These are phyloP conservation scores for Carex kokanica DNA, from an alignment of 176 grass and related monocot genomes.

Conservation along the genomic window DNA sequence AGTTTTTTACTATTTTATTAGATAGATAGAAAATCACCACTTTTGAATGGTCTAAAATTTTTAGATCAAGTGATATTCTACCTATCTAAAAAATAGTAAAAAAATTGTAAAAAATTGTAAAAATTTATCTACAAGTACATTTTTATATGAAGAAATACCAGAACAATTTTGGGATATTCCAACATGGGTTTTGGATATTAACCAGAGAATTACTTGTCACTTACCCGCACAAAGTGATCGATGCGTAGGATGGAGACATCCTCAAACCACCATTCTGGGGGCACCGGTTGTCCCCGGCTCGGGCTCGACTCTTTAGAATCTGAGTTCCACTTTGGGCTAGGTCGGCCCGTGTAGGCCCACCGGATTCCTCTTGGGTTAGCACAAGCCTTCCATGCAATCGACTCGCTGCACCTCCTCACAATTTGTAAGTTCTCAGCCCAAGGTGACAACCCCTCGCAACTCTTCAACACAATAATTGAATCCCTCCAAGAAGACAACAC, in stretches of 20 bases:
- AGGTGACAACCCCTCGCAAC: constrained; percentile 78
- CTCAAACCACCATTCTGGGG: constrained; percentile 97
- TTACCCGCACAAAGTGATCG: constrained; percentile 78
- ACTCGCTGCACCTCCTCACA: constrained; percentile 87
- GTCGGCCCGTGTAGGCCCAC: constrained; percentile 71
- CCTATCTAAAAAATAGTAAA: too few relatives aligned
- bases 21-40: too few relatives aligned
- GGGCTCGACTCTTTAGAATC: constrained; percentile 91
- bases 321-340: constrained; percentile 65
- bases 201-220: background rate
- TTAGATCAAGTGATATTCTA: too few relatives aligned
- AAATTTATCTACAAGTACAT: too few relatives aligned
- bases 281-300: constrained; percentile 46
- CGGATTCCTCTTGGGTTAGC: constrained; percentile 79
- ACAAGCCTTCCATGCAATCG: constrained; percentile 99
- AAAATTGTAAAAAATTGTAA: too few relatives aligned
- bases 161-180: background rate
- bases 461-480: constrained; percentile 90
- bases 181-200: background rate
- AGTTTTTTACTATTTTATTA: too few relatives aligned
- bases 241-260: constrained; percentile 84
- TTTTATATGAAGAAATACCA: background rate
- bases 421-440: constrained; percentile 99
- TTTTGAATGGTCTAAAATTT: too few relatives aligned
- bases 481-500: constrained; percentile 94